Conservation (phyloP, 768 basidiomycete genomes). For the Termitomyces sp. region DNA sequence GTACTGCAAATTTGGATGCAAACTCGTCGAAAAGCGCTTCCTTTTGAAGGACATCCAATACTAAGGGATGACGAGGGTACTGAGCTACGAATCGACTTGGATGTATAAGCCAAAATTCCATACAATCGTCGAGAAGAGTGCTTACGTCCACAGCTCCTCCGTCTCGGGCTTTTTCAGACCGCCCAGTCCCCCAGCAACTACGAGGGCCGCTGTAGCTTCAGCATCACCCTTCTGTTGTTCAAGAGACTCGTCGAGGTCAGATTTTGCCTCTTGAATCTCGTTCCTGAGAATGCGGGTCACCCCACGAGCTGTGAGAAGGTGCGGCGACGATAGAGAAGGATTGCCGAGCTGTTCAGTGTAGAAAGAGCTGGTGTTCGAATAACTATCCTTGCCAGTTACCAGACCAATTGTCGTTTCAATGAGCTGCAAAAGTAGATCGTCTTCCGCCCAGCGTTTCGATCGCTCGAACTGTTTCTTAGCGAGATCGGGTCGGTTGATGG, state of each 20-base stretch:
- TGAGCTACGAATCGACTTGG: slow-evolving; percentile 36
- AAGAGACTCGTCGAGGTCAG: slow-evolving; percentile 73
- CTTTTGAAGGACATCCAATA: slow-evolving; percentile 55
- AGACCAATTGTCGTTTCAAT: slow-evolving; percentile 83
- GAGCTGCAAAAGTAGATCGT: slow-evolving; percentile 82
- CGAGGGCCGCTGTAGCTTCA: slow-evolving; percentile 64
- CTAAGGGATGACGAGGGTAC: slow-evolving; percentile 65
- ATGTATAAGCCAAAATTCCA: slow-evolving; percentile 4
- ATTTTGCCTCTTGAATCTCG: slow-evolving; percentile 70
- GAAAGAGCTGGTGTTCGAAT: slow-evolving; percentile 51
- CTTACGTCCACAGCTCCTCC: slow-evolving; percentile 67
- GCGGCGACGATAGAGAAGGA: slow-evolving; percentile 68
- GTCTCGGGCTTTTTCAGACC: slow-evolving; percentile 53
- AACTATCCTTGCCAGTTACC: slow-evolving; percentile 67
- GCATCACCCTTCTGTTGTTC: slow-evolving; percentile 50
- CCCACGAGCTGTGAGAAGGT: slow-evolving; percentile 74
- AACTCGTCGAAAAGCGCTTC: slow-evolving; percentile 57
- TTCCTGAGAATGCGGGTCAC: slow-evolving; percentile 74
- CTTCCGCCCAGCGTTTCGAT: slow-evolving; percentile 83
- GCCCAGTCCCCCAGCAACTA: slow-evolving; percentile 58
- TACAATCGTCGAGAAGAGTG: slow-evolving; percentile 7
- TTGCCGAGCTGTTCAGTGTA: slow-evolving; percentile 83
- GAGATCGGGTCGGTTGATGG: slow-evolving; percentile 82
- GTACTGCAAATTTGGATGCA: slow-evolving; percentile 55
- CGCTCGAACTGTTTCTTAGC: slow-evolving; percentile 82